Base-by-base conservation (phyloP, 2,329 filamentous ascomycete species). In the Aspergillus sojae region DNA sequence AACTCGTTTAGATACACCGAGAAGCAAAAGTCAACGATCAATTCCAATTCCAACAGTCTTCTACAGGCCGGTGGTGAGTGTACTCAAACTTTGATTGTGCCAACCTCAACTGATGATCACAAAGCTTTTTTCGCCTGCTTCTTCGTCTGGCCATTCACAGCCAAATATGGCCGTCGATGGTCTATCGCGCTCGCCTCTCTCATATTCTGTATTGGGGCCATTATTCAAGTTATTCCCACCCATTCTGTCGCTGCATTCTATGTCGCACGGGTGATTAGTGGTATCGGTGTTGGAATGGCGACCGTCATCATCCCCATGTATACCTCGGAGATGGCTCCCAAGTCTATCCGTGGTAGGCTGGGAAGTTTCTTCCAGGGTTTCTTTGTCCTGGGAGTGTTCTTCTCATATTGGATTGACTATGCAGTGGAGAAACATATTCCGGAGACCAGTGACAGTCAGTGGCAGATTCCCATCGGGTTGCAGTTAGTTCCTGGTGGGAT, bases 61-160 rank as follows among this genome's bases (percentile, higher is more conserved):
- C 79, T 84, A 30, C 82, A 85, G 62, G 80, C 82, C 3, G 84
- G 83, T 36, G 63, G 65, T 65, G 59, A 16, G 57, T 45, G n/a
- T 9, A 11, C n/a, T 23, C 10, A 4, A n/a, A 52, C 11, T 30
- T 21, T 6, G 28, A 11, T 12, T 30, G 1, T 16, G 16, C 26
- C 14, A 34, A 54, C 52, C 1, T 30, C 30, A 5, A 54, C 52
- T 54, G 32, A 54, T 28, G 12, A 9, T 2, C 10, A 3, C 21
- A n/a, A 5, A 58, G 82, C 82, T 23, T 86, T 86, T 67, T 78
- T 85, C 57, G 80, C 83, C n/a, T 82, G 82, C 58, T 79, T 85
- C 57, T 68, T 76, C 58, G 79, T 82, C 57, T 83, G 80, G 69
- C 80, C 81, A 0, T 65, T 85, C 39, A 82, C 80, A 2, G 77